A percentile compares a stretch with the other conserved stretches of the same genome.
Conservation (phyloP, 164 flowering plant genomes). For the Brasenia schreberi region DNA sequence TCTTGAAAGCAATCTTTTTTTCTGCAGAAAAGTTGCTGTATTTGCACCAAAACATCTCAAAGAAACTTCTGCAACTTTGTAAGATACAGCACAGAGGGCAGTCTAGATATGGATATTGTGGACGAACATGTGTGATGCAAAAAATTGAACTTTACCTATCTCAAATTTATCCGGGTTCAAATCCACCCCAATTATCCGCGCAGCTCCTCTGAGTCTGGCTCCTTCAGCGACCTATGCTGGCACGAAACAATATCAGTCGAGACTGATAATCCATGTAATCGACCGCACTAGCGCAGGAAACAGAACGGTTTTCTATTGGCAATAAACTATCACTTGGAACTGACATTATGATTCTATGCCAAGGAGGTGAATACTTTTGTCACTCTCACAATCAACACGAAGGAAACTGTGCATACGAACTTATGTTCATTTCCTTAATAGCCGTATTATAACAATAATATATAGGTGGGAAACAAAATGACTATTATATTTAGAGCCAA, state of each 20-base stretch:
- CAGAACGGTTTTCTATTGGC: neutral
- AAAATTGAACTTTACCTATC: slow-evolving; percentile 19
- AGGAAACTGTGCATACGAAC: too few species aligned
- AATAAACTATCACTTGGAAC: neutral
- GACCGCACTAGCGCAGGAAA: neutral
- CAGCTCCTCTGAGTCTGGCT: slow-evolving; percentile 44
- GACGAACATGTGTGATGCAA: neutral
- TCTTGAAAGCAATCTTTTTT: neutral
- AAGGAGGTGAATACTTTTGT: neutral
- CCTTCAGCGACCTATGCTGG: slow-evolving; percentile 55
- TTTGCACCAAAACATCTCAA: too few species aligned
- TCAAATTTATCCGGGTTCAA: slow-evolving; percentile 44
- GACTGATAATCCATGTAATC: neutral
- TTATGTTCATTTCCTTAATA: too few species aligned
- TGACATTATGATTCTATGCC: neutral
- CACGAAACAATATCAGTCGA: neutral
- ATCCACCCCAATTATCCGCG: slow-evolving; percentile 64
- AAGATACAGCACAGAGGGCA: too few species aligned
- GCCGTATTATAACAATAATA: too few species aligned
- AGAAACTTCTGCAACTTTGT: too few species aligned
- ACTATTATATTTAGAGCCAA: too few species aligned
- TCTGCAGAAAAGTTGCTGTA: neutral
- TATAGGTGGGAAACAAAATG: too few species aligned
- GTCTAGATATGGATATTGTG: too few species aligned
- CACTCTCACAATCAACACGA: neutral